Base-by-base conservation (phyloP, 2,329 filamentous ascomycete species). In the Exserohilum turcica region DNA sequence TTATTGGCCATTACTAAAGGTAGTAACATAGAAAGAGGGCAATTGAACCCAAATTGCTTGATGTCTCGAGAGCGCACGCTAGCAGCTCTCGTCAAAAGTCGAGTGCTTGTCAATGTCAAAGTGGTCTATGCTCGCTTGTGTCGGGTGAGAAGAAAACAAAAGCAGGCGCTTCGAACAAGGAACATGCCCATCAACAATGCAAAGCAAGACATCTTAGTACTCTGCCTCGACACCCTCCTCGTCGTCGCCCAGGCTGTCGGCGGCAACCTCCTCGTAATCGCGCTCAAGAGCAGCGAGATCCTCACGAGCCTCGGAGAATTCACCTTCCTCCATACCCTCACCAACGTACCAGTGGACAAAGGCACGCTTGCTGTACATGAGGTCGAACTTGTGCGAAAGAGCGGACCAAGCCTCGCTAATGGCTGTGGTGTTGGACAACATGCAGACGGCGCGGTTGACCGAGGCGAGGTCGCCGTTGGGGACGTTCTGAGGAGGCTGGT, bases 331-430 rank as follows among this genome's bases (percentile, higher is more conserved):
- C 94, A 99, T 99, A 87, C 94, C 94, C 85, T 97, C 94, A 82
- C 94, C 94, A 75, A 99, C 94, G 74, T 97, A 99, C 94, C 94
- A 99, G 83, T 99, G 94, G 64, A 99, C 94, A 81, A 99, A 99
- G 60, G 94, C 94, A 83, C 94, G 94, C 89, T 99, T 99, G 78
- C 91, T 95, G 88, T 97, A 97, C 94, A 99, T 99, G 77, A 99
- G 91, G 76, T 99, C 94, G 83, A 99, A 99, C 84, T 99, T 99
- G 86, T 89, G 86, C 59, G 92, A 95, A 63, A 99, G 86, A 65
- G 92, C 92, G 61, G 90, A 92, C 94, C 94, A 99, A 61, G 94
- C 94, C 82, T 97, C 93, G 74, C 93, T 90, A 73, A 99, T 99
- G 73, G 94, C 93, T 47, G 94, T 99, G 70, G 94, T 99, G 86